Conservation (phyloP, 768 basidiomycete genomes). For the Xanthoconium purpureum region DNA sequence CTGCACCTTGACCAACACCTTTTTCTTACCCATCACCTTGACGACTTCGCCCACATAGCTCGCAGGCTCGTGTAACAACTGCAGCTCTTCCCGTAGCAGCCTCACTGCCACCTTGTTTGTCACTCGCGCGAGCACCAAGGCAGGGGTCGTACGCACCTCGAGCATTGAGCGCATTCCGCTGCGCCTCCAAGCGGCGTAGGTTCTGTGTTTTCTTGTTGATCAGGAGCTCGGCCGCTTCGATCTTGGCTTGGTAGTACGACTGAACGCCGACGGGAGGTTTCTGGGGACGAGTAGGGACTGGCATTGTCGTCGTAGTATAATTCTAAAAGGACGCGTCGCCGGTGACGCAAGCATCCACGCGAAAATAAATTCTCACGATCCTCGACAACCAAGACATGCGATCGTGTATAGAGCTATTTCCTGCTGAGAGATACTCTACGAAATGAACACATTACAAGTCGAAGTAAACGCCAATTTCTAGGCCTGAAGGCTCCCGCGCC, state of each 20-base stretch:
- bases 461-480: too few species aligned
- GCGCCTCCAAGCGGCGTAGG: constrained; percentile 90
- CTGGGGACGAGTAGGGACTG: constrained; percentile 33
- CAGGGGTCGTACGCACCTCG: constrained; percentile 54
- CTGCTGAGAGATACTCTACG: too few species aligned
- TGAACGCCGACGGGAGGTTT: constrained; percentile 67
- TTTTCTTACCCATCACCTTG: constrained; percentile 99
- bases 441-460: too few species aligned
- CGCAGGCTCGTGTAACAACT: constrained; percentile 90
- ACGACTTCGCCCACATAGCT: constrained; percentile 98
- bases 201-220: constrained; percentile 98
- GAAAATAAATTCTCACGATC: not conserved
- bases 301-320: constrained; percentile 30
- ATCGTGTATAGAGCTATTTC: too few species aligned
- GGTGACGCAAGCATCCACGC: constrained; percentile 2
- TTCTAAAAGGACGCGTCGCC: not conserved
- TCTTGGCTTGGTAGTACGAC: constrained; percentile 94
- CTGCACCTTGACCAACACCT: constrained; percentile 96
- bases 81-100: constrained; percentile 86
- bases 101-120: constrained; percentile 53
- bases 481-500: too few species aligned
- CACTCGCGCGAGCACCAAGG: not conserved
- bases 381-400: too few species aligned
- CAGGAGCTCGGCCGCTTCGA: constrained; percentile 85
- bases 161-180: constrained; percentile 95